phyloP scores from a whole-genome alignment of 495 filamentous ascomycete species.

The Neurospora sp. region DNA sequence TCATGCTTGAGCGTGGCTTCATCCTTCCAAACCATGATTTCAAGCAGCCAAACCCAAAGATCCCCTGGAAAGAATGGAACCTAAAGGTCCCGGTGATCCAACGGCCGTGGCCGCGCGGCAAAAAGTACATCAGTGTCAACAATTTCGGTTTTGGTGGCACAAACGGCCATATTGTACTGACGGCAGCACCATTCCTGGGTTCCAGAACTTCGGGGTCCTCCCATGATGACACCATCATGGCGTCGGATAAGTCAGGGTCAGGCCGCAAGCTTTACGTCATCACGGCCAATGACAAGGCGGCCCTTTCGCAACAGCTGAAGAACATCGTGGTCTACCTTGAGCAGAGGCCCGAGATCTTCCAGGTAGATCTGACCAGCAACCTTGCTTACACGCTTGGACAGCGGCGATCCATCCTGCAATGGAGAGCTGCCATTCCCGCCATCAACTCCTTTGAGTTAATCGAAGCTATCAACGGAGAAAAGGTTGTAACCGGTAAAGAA shows the following conservation, averaged over 20 bases:
- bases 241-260: constrained; percentile 13
- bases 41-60: constrained; percentile 42
- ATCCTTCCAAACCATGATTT: constrained; percentile 41
- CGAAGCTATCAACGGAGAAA: constrained; percentile 33
- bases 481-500: constrained; percentile 24
- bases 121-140: constrained; percentile 33
- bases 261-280: constrained; percentile 35
- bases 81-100: constrained; percentile 29
- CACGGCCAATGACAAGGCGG: constrained; percentile 36
- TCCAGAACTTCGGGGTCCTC: constrained; percentile 2
- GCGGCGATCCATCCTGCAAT: constrained; percentile 29
- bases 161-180: constrained; percentile 48
- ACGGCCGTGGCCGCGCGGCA: constrained; percentile 25
- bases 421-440: constrained; percentile 33
- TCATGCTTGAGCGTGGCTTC: constrained; percentile 46
- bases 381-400: constrained; percentile 33
- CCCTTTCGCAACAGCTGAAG: constrained; percentile 31
- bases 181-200: constrained; percentile 23
- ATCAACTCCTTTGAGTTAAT: constrained; percentile 36
- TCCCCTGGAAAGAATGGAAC: constrained; percentile 37
- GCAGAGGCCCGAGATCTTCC: constrained; percentile 37
- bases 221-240: constrained; percentile 8
- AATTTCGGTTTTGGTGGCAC: constrained; percentile 41
- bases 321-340: constrained; percentile 37
- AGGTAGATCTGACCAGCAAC: constrained; percentile 29